A percentile compares a stretch with the other conserved stretches of the same genome.
phyloP scores from a whole-genome alignment of 305 asterid species.

The Solanum hybrid region DNA sequence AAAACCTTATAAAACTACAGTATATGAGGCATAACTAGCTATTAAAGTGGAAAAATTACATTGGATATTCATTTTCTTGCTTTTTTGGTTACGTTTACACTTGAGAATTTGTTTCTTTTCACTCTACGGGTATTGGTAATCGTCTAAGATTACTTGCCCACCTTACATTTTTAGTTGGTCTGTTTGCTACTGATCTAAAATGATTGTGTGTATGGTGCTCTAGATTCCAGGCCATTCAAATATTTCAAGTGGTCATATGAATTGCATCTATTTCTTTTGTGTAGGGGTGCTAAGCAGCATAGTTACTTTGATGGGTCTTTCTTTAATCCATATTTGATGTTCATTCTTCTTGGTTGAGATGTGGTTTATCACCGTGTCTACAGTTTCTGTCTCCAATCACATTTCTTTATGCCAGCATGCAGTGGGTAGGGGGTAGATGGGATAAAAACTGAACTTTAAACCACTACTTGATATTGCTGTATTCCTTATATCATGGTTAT shows the following conservation, averaged over 20 bases:
- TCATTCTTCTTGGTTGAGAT: not conserved
- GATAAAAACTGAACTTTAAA: not conserved
- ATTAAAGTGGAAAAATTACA: not conserved
- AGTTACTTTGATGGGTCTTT: not conserved
- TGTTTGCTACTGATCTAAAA: not conserved
- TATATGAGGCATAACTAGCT: not conserved
- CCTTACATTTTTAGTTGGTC: not conserved
- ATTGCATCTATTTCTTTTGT: not conserved
- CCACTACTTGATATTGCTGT: not conserved
- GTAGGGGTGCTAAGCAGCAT: not conserved
- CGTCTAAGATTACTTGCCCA: not conserved
- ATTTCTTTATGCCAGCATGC: not conserved
- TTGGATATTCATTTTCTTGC: not conserved
- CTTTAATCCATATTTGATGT: not conserved
- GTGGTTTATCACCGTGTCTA: not conserved
- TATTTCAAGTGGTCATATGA: not conserved
- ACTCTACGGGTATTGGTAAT: not conserved
- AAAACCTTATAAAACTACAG: not conserved
- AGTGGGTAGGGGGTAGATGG: not conserved
- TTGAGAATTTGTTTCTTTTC: not conserved
- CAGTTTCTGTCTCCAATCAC: not conserved
- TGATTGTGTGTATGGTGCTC: not conserved
- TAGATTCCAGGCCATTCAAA: not conserved
- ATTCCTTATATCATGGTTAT: not conserved
- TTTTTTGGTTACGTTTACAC: not conserved